A percentile compares a stretch with the other conserved stretches of the same genome.
Conservation (phyloP, 139 green algal genomes). For the Micractinium conductrix region DNA sequence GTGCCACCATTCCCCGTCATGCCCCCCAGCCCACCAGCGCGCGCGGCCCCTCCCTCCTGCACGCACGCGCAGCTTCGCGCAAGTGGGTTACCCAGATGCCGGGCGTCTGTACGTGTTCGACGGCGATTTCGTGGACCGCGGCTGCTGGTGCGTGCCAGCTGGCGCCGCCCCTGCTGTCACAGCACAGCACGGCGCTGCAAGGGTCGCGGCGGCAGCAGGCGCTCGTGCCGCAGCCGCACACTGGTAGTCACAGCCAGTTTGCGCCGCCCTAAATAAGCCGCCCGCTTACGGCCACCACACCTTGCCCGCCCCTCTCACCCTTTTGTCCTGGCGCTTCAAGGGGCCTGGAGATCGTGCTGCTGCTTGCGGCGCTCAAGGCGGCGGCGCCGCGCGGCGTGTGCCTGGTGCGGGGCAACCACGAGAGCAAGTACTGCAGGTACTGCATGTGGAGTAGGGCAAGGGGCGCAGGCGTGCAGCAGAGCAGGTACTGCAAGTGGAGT, state of each 20-base stretch:
- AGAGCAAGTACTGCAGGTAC: slow-evolving; percentile 75
- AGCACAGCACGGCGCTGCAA: too few relatives aligned
- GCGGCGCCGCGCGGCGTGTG: slow-evolving; percentile 49
- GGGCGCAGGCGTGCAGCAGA: not conserved
- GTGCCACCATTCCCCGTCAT: not conserved
- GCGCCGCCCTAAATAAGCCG: too few relatives aligned
- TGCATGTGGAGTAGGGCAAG: not conserved
- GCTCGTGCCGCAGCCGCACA: too few relatives aligned
- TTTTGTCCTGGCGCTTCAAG: too few relatives aligned
- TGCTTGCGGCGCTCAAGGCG: slow-evolving; percentile 76
- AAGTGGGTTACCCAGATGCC: not conserved
- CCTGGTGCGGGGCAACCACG: slow-evolving; percentile 86
- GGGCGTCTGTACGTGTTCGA: not conserved
- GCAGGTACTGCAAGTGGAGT: too few relatives aligned
- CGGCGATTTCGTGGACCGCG: slow-evolving; percentile 80
- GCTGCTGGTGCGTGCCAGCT: too few relatives aligned
- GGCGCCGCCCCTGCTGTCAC: too few relatives aligned
- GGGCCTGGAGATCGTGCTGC: slow-evolving; percentile 86
- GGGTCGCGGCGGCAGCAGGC: too few relatives aligned
- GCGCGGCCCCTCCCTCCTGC: not conserved
- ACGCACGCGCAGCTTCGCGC: not conserved
- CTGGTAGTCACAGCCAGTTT: too few relatives aligned
- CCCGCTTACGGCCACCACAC: too few relatives aligned
- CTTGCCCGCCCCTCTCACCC: too few relatives aligned
- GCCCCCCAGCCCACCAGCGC: not conserved